Conservation (phyloP, 1,139 yeast species). For the Zygoascus meyerae region DNA sequence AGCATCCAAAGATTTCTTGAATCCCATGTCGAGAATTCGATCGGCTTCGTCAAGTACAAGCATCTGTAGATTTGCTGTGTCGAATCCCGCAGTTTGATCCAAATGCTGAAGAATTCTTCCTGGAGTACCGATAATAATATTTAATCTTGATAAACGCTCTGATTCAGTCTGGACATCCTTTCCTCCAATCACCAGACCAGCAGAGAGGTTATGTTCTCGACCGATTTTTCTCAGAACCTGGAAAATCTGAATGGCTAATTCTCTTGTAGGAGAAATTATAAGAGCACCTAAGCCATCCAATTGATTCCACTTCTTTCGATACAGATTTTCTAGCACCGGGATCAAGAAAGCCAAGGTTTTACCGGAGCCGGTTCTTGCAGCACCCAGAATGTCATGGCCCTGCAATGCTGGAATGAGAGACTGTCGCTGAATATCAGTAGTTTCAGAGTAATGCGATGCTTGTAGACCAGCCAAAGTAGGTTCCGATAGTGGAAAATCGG, state of each 20-base stretch:
- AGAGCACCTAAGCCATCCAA: slow-evolving; percentile 91
- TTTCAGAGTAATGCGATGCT: slow-evolving; percentile 55
- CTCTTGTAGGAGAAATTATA: slow-evolving; percentile 90
- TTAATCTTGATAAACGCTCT: slow-evolving; percentile 77
- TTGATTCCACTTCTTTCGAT: slow-evolving; percentile 74
- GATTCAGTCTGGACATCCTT: slow-evolving; percentile 84
- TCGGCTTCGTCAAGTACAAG: slow-evolving; percentile 94
- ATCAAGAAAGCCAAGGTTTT: slow-evolving; percentile 87
- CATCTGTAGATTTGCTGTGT: slow-evolving; percentile 70
- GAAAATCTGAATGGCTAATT: slow-evolving; percentile 87
- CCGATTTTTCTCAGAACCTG: slow-evolving; percentile 87
- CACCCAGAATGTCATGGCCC: slow-evolving; percentile 81
- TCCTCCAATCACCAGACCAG: slow-evolving; percentile 96
- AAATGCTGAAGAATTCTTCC: slow-evolving; percentile 92
- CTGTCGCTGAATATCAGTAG: slow-evolving; percentile 83
- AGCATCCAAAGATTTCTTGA: slow-evolving; percentile 79
- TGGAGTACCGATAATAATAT: slow-evolving; percentile 91
- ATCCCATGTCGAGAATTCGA: slow-evolving; percentile 94
- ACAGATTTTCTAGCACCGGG: slow-evolving; percentile 72
- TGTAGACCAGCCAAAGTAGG: slow-evolving; percentile 66
- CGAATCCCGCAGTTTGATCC: slow-evolving; percentile 88
- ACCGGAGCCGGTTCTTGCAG: slow-evolving; percentile 96
- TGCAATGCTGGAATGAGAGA: slow-evolving; percentile 73
- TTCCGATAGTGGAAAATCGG: slow-evolving; percentile 68
- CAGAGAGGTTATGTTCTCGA: slow-evolving; percentile 70